Base-by-base conservation (phyloP, 2,329 filamentous ascomycete genomes). In the Fusarium avenaceum region DNA sequence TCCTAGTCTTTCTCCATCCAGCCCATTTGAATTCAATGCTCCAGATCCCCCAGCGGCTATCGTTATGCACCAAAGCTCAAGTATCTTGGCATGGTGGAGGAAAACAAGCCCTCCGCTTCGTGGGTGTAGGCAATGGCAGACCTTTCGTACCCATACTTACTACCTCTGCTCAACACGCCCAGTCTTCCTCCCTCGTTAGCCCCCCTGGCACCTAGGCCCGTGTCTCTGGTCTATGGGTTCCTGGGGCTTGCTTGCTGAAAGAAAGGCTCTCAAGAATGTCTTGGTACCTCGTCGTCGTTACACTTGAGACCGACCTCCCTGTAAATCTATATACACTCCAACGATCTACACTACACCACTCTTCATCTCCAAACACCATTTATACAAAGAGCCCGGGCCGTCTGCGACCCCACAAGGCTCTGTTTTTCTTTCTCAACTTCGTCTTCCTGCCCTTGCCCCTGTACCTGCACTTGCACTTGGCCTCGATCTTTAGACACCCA, bases 41-140 rank as follows among this genome's bases (percentile, higher is more conserved):
- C 70, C 53, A 68, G 51, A 51, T 38, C 51, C 61, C 57, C 67
- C 64, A 72, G 75, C 75, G 74, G 72, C 72, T 76, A 76, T 74
- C 64, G 69, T 67, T 67, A 76, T 75, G 75, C 74, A 74, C 66
- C 65, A 75, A 68, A 76, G 70, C 62, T 72, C 57, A 57, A 65
- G 57, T 66, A 66, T 56, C 67, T 68, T 57, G 49, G 38, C 61
- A 66, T 47, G 57, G 44, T 51, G 47, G 45, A 64, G 59, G 51
- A 63, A 49, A 33, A 17, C 35, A 35, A 64, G 43, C 40, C 64
- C 54, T 68, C 57, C 60, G 65, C 60, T 61, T 58, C 28, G 57
- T 55, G 67, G 67, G 58, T 24, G 57, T 57, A 69, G 67, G 54
- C 67, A 65, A 62, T 67, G 57, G 59, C 61, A 53, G 58, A 33